These are phyloP conservation scores for Trametes sp. DNA, from an alignment of 1,284 basidiomycete species.

Conservation along the genomic window DNA sequence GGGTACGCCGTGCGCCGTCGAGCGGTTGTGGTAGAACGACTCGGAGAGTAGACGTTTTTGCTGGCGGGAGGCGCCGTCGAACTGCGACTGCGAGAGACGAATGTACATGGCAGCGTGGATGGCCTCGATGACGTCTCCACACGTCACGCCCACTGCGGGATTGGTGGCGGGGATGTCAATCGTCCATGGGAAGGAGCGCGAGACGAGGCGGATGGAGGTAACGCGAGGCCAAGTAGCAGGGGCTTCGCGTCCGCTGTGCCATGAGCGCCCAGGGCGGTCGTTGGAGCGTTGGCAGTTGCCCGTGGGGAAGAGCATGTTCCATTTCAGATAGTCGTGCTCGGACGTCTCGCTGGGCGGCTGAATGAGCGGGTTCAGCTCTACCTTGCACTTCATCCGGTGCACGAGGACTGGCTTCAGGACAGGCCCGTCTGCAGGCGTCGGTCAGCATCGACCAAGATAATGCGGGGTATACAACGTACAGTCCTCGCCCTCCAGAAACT, in stretches of 20 bases:
- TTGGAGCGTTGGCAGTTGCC: constrained; percentile 66
- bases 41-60: constrained; percentile 52
- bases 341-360: constrained; percentile 54
- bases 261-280: constrained; percentile 65
- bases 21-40: constrained; percentile 70
- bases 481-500: constrained; percentile 37
- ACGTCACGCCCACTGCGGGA: constrained; percentile 67
- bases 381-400: constrained; percentile 53
- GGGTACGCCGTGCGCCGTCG: constrained; percentile 65
- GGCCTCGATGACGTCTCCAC: constrained; percentile 72
- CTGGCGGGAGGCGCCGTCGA: constrained; percentile 45
- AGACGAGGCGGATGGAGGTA: constrained; percentile 58
- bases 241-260: constrained; percentile 68
- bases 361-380: constrained; percentile 69
- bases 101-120: constrained; percentile 58
- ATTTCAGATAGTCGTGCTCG: constrained; percentile 59
- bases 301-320: constrained; percentile 78
- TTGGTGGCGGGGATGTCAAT: constrained; percentile 61
- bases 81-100: constrained; percentile 60
- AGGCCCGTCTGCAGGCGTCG: constrained; percentile 63
- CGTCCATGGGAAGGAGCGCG: constrained; percentile 64
- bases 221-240: constrained; percentile 81
- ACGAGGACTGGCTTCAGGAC: constrained; percentile 70
- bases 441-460: not conserved
- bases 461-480: constrained; percentile 32